Conservation (phyloP, 176 grass and related monocot species). For the Dendrocalamus sinicus region DNA sequence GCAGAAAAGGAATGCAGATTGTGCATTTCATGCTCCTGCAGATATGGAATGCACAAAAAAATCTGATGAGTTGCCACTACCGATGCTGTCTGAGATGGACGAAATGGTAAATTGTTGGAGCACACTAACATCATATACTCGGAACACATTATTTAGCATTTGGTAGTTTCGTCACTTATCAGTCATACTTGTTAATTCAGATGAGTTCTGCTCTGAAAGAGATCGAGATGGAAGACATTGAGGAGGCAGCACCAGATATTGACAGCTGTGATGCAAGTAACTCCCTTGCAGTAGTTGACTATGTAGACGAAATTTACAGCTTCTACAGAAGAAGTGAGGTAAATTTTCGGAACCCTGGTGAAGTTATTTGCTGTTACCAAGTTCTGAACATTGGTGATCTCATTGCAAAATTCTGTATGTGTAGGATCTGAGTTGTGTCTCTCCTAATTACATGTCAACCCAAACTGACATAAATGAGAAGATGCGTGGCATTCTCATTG, state of each 20-base stretch:
- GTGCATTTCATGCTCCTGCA: slow-evolving; percentile 37
- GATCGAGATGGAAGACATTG: slow-evolving; percentile 87
- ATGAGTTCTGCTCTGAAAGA: slow-evolving; percentile 63
- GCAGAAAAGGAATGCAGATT: slow-evolving; percentile 52
- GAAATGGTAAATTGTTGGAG: slow-evolving; percentile 46
- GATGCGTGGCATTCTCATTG: slow-evolving; percentile 88
- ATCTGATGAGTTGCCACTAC: slow-evolving; percentile 42
- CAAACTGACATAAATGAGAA: slow-evolving; percentile 89
- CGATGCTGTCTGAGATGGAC: slow-evolving; percentile 58
- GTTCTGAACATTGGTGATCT: not conserved
- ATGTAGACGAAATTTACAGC: slow-evolving; percentile 79
- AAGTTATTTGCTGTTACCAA: not conserved
- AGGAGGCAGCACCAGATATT: slow-evolving; percentile 70
- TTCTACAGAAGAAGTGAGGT: slow-evolving; percentile 79
- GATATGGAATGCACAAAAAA: slow-evolving; percentile 57
- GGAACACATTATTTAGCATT: not conserved
- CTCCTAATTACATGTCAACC: slow-evolving; percentile 71
- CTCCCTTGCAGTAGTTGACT: slow-evolving; percentile 83
- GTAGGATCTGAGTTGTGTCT: slow-evolving; percentile 71
- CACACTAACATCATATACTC: not conserved
- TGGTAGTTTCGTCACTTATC: not conserved
- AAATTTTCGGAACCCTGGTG: not conserved
- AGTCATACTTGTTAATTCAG: slow-evolving; percentile 45
- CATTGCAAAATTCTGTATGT: not conserved
- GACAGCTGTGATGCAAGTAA: slow-evolving; percentile 72